Evolutionary conservation across 1,284 basidiomycete genomes (phyloP).

Genomic region (Phaffia rhodozyma): DNA sequence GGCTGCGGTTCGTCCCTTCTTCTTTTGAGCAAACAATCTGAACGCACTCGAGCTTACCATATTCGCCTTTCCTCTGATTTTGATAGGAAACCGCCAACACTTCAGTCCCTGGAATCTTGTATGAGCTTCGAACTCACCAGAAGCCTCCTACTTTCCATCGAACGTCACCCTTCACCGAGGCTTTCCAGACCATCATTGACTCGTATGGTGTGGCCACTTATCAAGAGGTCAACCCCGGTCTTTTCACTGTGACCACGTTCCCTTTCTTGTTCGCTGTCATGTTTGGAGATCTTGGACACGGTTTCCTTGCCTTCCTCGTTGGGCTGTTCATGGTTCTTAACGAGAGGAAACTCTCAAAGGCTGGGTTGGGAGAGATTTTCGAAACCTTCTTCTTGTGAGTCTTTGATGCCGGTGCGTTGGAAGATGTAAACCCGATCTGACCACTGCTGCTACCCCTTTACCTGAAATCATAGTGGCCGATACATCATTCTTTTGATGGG

Average conservation of each 20-base stretch:
- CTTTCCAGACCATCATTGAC: slow-evolving; percentile 97
- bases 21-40: slow-evolving; percentile 12
- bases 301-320: slow-evolving; percentile 64
- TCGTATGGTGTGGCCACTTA: slow-evolving; percentile 91
- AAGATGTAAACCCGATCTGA: slow-evolving; percentile 17
- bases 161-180: slow-evolving; percentile 93
- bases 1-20: slow-evolving; percentile 56
- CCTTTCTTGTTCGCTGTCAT: slow-evolving; percentile 99
- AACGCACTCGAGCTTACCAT: background rate
- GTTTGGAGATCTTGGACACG: slow-evolving; percentile 99
- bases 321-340: slow-evolving; percentile 74
- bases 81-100: slow-evolving; percentile 82
- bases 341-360: slow-evolving; percentile 68
- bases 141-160: slow-evolving; percentile 91
- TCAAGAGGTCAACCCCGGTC: slow-evolving; percentile 93
- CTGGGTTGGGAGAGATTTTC: slow-evolving; percentile 57
- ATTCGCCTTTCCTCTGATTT: background rate
- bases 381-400: slow-evolving; percentile 87
- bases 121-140: slow-evolving; percentile 79
- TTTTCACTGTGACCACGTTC: slow-evolving; percentile 89
- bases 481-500: slow-evolving; percentile 99
- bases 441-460: background rate
- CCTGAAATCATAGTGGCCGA: slow-evolving; percentile 52
- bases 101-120: slow-evolving; percentile 78
- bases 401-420: background rate